Evolutionary conservation across 306 rosid genomes (phyloP).

Genomic region (Glycine soja): DNA sequence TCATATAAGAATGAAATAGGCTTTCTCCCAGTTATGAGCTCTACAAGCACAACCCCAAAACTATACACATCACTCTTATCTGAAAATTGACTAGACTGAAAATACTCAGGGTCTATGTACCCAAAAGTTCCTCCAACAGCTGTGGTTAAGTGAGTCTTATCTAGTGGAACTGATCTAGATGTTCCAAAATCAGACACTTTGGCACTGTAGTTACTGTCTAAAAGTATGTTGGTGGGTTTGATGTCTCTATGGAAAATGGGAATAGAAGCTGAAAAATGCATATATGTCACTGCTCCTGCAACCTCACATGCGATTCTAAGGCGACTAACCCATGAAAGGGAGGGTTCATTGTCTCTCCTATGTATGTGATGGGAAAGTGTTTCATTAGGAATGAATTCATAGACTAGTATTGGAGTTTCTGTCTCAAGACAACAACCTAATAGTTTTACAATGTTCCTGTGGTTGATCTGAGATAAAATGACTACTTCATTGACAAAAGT

Average conservation of each 20-base stretch:
- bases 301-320: slow-evolving; percentile 66
- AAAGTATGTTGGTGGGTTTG: slow-evolving; percentile 65
- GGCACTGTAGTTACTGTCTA: slow-evolving; percentile 56
- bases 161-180: slow-evolving; percentile 62
- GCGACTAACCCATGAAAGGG: slow-evolving; percentile 59
- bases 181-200: slow-evolving; percentile 64
- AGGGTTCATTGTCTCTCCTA: slow-evolving; percentile 34
- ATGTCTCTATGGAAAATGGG: slow-evolving; percentile 74
- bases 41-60: slow-evolving; percentile 69
- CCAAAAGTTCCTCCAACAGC: slow-evolving; percentile 69
- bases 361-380: slow-evolving; percentile 60
- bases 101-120: slow-evolving; percentile 75
- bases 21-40: slow-evolving; percentile 57
- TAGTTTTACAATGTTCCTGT: slow-evolving; percentile 62
- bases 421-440: slow-evolving; percentile 70
- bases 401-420: slow-evolving; percentile 63
- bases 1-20: slow-evolving; percentile 51
- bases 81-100: slow-evolving; percentile 61
- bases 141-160: slow-evolving; percentile 70
- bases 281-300: slow-evolving; percentile 71
- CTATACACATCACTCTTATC: slow-evolving; percentile 65
- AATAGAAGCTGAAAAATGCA: slow-evolving; percentile 69
- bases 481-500: slow-evolving; percentile 60
- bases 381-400: slow-evolving; percentile 68
- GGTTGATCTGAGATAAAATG: slow-evolving; percentile 64